A percentile compares a stretch with the other conserved stretches of the same genome.
Evolutionary conservation across 2,329 filamentous ascomycete species (phyloP).

Genomic region (Pyricularia grisea): DNA sequence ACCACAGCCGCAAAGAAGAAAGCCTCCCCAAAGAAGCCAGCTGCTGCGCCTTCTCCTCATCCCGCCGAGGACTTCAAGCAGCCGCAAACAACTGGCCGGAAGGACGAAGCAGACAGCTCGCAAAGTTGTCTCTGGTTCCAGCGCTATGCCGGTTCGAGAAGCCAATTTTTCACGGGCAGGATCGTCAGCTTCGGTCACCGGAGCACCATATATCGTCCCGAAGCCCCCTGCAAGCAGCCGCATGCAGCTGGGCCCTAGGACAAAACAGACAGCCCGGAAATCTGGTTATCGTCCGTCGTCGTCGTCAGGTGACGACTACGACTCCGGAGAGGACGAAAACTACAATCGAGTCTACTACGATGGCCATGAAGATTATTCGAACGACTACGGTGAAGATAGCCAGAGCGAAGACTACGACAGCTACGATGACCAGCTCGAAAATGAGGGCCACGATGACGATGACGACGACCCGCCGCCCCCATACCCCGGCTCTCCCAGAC

Average conservation of each 20-base stretch:
- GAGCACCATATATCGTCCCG: background rate
- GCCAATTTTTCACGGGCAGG: background rate
- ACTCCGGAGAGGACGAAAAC: too few relatives aligned
- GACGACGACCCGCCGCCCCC: slow-evolving; percentile 2
- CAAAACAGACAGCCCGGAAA: background rate
- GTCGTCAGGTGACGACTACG: too few relatives aligned
- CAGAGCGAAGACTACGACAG: too few relatives aligned
- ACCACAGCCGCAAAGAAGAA: background rate
- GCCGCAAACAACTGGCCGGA: background rate
- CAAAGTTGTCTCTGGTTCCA: background rate
- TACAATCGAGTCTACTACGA: too few relatives aligned
- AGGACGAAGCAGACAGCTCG: background rate
- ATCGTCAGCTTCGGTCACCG: background rate
- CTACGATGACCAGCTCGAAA: background rate
- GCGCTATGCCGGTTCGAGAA: background rate
- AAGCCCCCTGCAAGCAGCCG: background rate
- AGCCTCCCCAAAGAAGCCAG: background rate
- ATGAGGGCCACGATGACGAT: background rate
- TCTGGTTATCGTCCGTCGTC: too few relatives aligned
- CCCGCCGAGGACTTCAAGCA: background rate
- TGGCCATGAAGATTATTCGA: too few relatives aligned
- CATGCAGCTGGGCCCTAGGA: background rate
- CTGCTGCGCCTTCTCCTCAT: background rate
- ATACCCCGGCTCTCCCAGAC: slow-evolving; percentile 2
- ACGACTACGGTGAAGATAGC: background rate